Evolutionary conservation across 1,284 basidiomycete species (phyloP), one percentile per base, ranked within the genome.

Genomic region (Ganoderma boninense): DNA sequence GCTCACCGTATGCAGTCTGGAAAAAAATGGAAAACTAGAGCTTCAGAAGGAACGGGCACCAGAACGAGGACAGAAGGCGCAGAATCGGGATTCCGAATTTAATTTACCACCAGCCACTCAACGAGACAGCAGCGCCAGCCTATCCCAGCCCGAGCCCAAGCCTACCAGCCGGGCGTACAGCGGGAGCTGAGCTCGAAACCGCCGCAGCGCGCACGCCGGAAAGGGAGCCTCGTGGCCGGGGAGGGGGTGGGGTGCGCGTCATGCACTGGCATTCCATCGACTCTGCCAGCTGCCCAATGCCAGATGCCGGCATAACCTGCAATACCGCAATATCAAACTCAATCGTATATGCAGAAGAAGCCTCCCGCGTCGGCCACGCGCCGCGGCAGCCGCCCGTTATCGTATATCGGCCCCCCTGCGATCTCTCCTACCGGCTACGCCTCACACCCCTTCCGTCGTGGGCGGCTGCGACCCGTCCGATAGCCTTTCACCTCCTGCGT

Each of bases 311-410:
- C 38, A 38, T 38, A 49, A 20, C 20, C 46, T n/a, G 20, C 46
- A 46, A 18, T 20, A 20, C 20, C n/a, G 64, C 61, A 61, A 62
- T 72, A 76, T 76, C 77, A 76, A 77, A 77, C 73, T 65, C 71
- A 69, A 76, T 76, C 74, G 71, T 44, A n/a, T 23, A 52, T 4
- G 29, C 49, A 52, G 49, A 52, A 26, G 64, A 67, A 64, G 38
- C 52, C 32, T 59, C 18, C 35, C 49, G 64, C 49, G 29, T 43
- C n/a, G 49, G 49, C 40, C 49, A n/a, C 64, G 38, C 38, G 38
- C 64, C 52, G 46, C 46, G n/a, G 10, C 46, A 42, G 38, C 42
- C 63, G 66, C 70, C 66, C 69, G 72, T 73, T 73, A 75, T 75
- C 74, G 71, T 38, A 38, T 38, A 38, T 38, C 38, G 38, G 38